These are phyloP conservation scores for Aureobasidium sp. DNA, from an alignment of 2,329 filamentous ascomycete species.

Conservation along the genomic window DNA sequence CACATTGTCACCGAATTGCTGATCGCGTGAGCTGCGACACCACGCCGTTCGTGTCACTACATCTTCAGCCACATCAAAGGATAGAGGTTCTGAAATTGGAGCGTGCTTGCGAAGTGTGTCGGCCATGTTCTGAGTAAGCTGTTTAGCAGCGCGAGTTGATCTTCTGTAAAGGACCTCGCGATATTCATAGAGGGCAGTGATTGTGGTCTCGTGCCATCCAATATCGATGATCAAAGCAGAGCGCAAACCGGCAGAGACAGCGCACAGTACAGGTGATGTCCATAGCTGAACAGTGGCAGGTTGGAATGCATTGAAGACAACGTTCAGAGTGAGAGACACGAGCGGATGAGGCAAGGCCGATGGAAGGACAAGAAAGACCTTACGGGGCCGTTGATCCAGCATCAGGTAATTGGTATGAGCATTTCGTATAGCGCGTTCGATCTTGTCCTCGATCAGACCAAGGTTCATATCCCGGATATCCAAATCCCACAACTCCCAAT, in stretches of 20 bases:
- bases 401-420: slow-evolving; percentile 70
- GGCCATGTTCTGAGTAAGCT: slow-evolving; percentile 53
- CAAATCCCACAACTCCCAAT: slow-evolving; percentile 69
- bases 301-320: slow-evolving; percentile 76
- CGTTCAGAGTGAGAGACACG: slow-evolving; percentile 66
- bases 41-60: slow-evolving; percentile 68
- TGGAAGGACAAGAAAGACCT: slow-evolving; percentile 68
- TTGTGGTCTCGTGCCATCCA: slow-evolving; percentile 83
- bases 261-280: slow-evolving; percentile 65
- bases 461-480: slow-evolving; percentile 69
- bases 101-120: slow-evolving; percentile 48
- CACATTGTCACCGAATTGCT: slow-evolving; percentile 33
- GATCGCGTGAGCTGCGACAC: slow-evolving; percentile 45
- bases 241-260: slow-evolving; percentile 73
- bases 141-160: slow-evolving; percentile 67
- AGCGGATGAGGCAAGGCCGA: slow-evolving; percentile 71
- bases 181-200: slow-evolving; percentile 86
- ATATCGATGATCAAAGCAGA: slow-evolving; percentile 84
- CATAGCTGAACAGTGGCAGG: slow-evolving; percentile 75
- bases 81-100: slow-evolving; percentile 22
- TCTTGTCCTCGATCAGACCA: slow-evolving; percentile 74
- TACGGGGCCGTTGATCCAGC: slow-evolving; percentile 60
- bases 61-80: slow-evolving; percentile 76
- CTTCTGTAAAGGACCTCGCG: slow-evolving; percentile 67
- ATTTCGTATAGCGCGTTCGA: slow-evolving; percentile 75